These are phyloP conservation scores for Solanum appendiculatum DNA, from an alignment of 257 asterid genomes.

Conservation along the genomic window DNA sequence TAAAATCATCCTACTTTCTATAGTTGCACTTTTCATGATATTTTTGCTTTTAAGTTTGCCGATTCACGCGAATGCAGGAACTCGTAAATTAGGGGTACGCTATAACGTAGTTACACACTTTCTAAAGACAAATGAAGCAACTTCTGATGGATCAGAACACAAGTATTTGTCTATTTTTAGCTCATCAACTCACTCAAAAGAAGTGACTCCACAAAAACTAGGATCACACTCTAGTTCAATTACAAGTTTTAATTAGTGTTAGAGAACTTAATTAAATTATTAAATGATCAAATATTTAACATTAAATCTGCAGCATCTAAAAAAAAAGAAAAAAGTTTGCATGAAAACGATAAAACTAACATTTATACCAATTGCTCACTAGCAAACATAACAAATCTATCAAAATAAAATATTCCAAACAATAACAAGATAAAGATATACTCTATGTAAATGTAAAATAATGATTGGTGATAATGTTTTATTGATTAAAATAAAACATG, in stretches of 20 bases:
- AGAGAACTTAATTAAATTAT: neutral
- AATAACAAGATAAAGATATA: neutral
- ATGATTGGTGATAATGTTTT: neutral
- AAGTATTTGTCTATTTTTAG: neutral
- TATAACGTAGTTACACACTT: neutral
- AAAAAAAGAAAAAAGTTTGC: no score
- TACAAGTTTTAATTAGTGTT: neutral
- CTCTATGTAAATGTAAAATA: no score
- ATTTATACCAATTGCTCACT: no score
- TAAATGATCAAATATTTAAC: neutral
- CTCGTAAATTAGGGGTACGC: neutral
- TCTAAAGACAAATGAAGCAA: neutral
- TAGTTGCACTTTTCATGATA: neutral
- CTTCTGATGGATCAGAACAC: accelerated
- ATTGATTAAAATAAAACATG: neutral
- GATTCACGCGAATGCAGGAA: neutral
- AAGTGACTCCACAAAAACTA: neutral
- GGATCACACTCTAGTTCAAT: neutral
- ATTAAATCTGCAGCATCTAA: neutral
- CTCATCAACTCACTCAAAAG: neutral
- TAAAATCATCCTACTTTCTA: neutral
- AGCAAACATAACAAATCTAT: neutral
- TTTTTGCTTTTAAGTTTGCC: neutral
- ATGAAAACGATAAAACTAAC: neutral
- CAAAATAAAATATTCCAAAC: neutral